Base-by-base conservation (phyloP, 306 rosid genomes). In the Cicer chorassanicum region DNA sequence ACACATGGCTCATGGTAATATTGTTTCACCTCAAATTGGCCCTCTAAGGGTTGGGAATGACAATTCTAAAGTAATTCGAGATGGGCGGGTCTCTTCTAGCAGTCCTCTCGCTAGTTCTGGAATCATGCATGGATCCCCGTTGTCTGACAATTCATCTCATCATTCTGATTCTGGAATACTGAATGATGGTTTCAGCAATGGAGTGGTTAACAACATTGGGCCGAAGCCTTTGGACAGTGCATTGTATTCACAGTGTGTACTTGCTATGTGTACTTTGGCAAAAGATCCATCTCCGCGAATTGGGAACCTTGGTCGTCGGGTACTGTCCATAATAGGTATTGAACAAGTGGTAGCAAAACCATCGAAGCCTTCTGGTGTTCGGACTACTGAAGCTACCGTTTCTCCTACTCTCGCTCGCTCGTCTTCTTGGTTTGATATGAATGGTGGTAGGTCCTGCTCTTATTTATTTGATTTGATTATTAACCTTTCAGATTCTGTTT, bases 221-320 rank as follows among this genome's bases (percentile, higher is more conserved):
- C 88, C 86, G 15, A 85, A 80, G 82, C 92, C 98, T 43, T 63
- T 90, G 82, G 95, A 90, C 81, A 89, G 79, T 82, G 81, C 86
- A 1, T 71, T 92, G 85, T 92, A 92, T 88, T 87, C 96, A 7
- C 88, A 83, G 66, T 92, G 98, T 85, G 97, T 95, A 69, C 79
- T 86, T 80, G 89, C 98, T 73, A 92, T 95, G 96, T 92, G 88
- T 65, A 77, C 91, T 49, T 83, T 95, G 82, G 99, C 98, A 13
- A 95, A 95, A 86, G 99, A 95, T 84, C 98, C 99, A 74, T 95
- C 98, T 74, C 93, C 96, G 13, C 96, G 96, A 63, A 84, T 95
- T 85, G 97, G 98, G 18, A 85, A 70, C 64, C 93, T 95, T 82
- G 99, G 99, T 85, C 86, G 93, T 8, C 89, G 91, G 61, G 92